These are phyloP conservation scores for Beta vulgaris DNA, from an alignment of 148 eudicot genomes.

Conservation along the genomic window DNA sequence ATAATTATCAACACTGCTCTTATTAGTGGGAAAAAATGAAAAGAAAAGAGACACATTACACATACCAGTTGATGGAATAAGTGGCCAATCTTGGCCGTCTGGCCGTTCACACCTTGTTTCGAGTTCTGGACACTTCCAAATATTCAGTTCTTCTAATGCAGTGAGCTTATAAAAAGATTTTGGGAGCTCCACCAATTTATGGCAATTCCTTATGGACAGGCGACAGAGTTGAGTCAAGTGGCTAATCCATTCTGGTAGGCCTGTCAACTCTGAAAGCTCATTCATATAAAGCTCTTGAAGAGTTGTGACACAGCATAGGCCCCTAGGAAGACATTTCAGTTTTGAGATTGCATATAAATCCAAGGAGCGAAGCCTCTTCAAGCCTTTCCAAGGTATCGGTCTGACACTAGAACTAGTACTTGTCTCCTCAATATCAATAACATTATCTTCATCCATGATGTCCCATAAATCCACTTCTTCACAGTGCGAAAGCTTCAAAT, in stretches of 20 bases:
- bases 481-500: background rate
- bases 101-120: background rate
- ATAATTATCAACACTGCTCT: too few relatives aligned
- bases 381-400: background rate
- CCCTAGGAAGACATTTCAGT: background rate
- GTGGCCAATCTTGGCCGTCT: constrained; percentile 12
- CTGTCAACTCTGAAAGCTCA: background rate
- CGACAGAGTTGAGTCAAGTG: background rate
- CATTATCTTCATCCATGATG: background rate
- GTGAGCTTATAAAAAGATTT: constrained; percentile 1
- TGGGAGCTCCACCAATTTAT: background rate
- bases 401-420: background rate
- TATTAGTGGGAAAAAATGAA: too few relatives aligned
- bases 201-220: background rate
- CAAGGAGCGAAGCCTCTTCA: background rate
- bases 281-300: background rate
- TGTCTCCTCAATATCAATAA: background rate
- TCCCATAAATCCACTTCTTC: background rate
- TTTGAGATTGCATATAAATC: background rate
- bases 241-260: background rate
- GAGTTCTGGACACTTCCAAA: background rate
- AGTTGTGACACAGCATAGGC: background rate
- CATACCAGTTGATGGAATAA: too few relatives aligned
- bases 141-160: background rate
- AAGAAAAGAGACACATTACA: too few relatives aligned